Evolutionary conservation across 164 flowering plant genomes (phyloP).

Genomic region (Cinnamomum micranthum): DNA sequence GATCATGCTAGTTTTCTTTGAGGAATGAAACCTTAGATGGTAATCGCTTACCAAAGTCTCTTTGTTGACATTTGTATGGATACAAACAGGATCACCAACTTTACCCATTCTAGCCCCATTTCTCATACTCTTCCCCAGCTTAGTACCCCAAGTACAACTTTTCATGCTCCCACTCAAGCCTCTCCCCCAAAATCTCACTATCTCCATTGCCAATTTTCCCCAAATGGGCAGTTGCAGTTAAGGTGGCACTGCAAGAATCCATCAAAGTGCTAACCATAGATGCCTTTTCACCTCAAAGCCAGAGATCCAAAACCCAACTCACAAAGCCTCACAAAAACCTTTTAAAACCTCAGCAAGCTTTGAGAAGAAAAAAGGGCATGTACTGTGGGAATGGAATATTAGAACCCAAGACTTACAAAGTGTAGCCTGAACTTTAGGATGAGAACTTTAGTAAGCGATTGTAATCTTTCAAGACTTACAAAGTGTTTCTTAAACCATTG

Average conservation of each 20-base stretch:
- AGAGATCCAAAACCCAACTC: not conserved
- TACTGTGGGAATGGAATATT: not conserved
- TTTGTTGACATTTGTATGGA: too few species aligned
- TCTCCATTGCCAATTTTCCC: not conserved
- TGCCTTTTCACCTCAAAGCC: not conserved
- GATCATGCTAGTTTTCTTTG: too few species aligned
- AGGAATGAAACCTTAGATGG: not conserved
- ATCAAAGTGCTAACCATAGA: conserved; percentile 19
- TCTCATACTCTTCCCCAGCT: too few species aligned
- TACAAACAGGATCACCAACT: too few species aligned
- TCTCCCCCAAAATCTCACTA: too few species aligned
- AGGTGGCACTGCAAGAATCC: conserved; percentile 42
- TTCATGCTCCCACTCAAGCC: too few species aligned
- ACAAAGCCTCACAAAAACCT: not conserved
- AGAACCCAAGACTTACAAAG: conserved; percentile 1
- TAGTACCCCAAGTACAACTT: too few species aligned
- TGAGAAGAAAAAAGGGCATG: not conserved
- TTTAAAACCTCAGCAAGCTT: not conserved
- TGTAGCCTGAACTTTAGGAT: too few species aligned
- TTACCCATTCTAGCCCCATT: too few species aligned
- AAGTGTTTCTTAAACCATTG: too few species aligned
- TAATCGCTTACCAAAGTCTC: too few species aligned
- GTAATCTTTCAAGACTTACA: too few species aligned
- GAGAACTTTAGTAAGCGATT: not conserved
- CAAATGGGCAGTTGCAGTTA: conserved; percentile 27